Percentiles rank a stretch among this genome's conserved stretches.
These are phyloP conservation scores for Phylloporus rhodoxanthus DNA, from an alignment of 768 basidiomycete genomes.

Conservation along the genomic window DNA sequence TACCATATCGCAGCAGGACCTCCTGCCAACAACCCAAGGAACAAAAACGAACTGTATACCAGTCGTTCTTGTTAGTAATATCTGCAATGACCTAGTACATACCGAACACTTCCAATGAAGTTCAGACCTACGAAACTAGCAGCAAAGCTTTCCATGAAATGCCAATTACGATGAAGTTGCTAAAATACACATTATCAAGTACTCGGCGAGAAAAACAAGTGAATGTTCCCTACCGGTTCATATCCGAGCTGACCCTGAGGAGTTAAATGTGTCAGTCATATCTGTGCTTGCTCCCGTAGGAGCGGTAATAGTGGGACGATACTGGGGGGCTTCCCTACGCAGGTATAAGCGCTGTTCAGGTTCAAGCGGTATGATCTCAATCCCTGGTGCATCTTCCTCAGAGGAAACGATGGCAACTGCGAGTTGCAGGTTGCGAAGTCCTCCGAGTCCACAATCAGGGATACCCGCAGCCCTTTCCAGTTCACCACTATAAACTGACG, in stretches of 20 bases:
- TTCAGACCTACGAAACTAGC: conserved; percentile 87
- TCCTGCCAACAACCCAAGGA: conserved; percentile 77
- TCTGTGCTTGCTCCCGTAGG: conserved; percentile 33
- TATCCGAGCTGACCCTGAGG: conserved; percentile 69
- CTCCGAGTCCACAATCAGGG: conserved; percentile 40
- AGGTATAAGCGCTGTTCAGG: conserved; percentile 97
- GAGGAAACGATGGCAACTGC: conserved; percentile 3
- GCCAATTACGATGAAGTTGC: conserved; percentile 86
- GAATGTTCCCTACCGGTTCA: conserved; percentile 50
- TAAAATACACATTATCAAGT: conserved; percentile 26
- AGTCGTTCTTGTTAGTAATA: background rate
- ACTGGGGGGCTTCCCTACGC: conserved; percentile 93
- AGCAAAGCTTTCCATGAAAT: conserved; percentile 76
- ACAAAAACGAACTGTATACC: conserved; percentile 57
- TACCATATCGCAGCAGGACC: conserved; percentile 86
- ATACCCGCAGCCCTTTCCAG: conserved; percentile 91
- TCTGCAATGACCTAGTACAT: conserved; percentile 6
- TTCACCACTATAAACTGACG: conserved; percentile 58
- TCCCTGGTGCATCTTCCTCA: conserved; percentile 41
- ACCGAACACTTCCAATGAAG: conserved; percentile 86
- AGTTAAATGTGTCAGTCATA: conserved; percentile 45
- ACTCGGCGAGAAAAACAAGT: background rate
- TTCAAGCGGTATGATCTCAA: conserved; percentile 98
- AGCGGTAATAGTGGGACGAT: conserved; percentile 43
- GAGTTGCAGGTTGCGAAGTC: conserved; percentile 4